Percentiles rank a stretch among this genome's conserved stretches.
These are phyloP conservation scores for Bassia scoparia DNA, from an alignment of 148 eudicot genomes.

Conservation along the genomic window DNA sequence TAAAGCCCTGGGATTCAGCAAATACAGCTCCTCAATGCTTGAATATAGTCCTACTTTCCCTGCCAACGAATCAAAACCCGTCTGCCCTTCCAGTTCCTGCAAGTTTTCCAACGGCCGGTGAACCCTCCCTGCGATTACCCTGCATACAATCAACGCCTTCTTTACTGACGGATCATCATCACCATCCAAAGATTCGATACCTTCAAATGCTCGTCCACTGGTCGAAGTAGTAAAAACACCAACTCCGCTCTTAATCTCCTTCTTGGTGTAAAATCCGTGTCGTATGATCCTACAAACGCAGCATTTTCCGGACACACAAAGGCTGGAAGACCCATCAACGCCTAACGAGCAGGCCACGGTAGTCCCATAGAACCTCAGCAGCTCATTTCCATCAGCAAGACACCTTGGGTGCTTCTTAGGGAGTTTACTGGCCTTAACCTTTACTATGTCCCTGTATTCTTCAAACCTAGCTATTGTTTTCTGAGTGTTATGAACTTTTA, in stretches of 20 bases:
- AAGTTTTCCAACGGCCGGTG: conserved; percentile 86
- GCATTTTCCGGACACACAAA: conserved; percentile 72
- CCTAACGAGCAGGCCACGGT: conserved; percentile 72
- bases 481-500: conserved; percentile 93
- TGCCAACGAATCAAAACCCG: conserved; percentile 93
- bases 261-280: conserved; percentile 66
- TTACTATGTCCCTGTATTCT: conserved; percentile 80
- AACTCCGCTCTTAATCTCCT: conserved; percentile 53
- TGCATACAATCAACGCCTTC: conserved; percentile 83
- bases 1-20: conserved; percentile 90
- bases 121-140: conserved; percentile 97
- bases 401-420: conserved; percentile 93
- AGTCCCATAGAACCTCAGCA: conserved; percentile 82
- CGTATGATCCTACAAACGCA: conserved; percentile 76
- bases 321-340: conserved; percentile 58
- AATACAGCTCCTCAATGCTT: conserved; percentile 90
- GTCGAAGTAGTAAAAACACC: conserved; percentile 95
- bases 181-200: conserved; percentile 35
- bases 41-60: conserved; percentile 90
- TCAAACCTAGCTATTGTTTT: conserved; percentile 84
- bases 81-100: conserved; percentile 73
- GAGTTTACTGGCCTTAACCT: conserved; percentile 79
- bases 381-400: conserved; percentile 88
- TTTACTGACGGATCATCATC: conserved; percentile 38
- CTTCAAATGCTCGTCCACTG: conserved; percentile 83